phyloP scores from a whole-genome alignment of 1,284 basidiomycete species.

The Ustilago cynodontis region DNA sequence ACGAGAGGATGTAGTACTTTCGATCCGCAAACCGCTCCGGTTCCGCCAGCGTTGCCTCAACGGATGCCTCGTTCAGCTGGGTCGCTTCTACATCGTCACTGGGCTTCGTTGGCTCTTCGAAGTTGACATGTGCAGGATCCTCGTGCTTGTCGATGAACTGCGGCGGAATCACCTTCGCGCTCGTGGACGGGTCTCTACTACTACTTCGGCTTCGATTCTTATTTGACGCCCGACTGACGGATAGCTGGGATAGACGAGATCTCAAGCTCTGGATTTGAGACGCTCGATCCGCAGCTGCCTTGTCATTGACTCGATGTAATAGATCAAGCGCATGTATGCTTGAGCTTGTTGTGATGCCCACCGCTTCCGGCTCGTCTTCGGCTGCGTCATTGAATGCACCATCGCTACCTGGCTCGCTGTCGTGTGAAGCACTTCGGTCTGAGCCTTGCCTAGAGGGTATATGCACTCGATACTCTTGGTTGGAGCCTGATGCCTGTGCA shows the following conservation, averaged over 20 bases:
- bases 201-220: conserved; percentile 31
- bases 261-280: conserved; percentile 20
- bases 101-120: background rate
- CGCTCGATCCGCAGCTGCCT: conserved; percentile 38
- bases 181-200: conserved; percentile 17
- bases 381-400: conserved; percentile 33
- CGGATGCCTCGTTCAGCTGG: background rate
- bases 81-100: background rate
- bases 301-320: conserved; percentile 42
- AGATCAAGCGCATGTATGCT: conserved; percentile 48
- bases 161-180: background rate
- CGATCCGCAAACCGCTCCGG: conserved; percentile 37
- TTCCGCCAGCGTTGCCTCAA: background rate
- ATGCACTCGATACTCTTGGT: background rate
- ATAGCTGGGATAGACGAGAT: conserved; percentile 32
- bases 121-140: background rate
- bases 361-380: conserved; percentile 32
- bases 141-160: conserved; percentile 18
- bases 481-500: conserved; percentile 3
- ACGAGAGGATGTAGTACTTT: conserved; percentile 60
- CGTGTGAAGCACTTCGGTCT: conserved; percentile 7
- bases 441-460: conserved; percentile 8
- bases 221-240: conserved; percentile 23
- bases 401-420: conserved; percentile 8
- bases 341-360: conserved; percentile 31